Base-by-base conservation (phyloP, 2,329 filamentous ascomycete genomes). In the Knoxdaviesia capensis region DNA sequence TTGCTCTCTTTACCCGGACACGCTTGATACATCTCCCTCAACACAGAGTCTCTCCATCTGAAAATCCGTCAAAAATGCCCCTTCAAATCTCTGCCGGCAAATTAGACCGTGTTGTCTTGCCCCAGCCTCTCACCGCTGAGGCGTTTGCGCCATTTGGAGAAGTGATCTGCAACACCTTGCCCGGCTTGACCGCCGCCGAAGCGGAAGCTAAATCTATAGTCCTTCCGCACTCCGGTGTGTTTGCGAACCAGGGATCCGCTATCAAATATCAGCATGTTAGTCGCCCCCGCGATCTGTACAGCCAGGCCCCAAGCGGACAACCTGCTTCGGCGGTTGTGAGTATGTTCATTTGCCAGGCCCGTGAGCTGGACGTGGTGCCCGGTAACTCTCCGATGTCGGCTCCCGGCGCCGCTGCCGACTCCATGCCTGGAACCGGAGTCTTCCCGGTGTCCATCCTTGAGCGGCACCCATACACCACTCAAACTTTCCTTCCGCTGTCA, bases 381-480 rank as follows among this genome's bases (percentile, higher is more conserved):
- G 35, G 4, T 29, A 38, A 31, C 20, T 20, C 9, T 37, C 47
- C 33, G 45, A 5, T 28, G 6, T n/a, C 7, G n/a, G n/a, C 10
- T 30, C n/a, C 4, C 42, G 31, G 31, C 36, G 37, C 10, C 32
- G 42, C 39, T 7, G 41, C 39, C 8, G 42, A 41, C 33, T 41
- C 44, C 38, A 34, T 44, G 29, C 38, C 38, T 40, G 50, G 43
- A 48, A 46, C 45, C 28, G 45, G 51, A 2, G 46, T 69, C 4
- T 82, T 94, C 54, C 64, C 50, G 28, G 54, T 94, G 42, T 60
- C 61, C 20, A 72, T 94, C 44, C 71, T 96, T 31, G 90, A 98
- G 58, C 70, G 90, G 35, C 90, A 98, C 59, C 88, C 90, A 0
- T 96, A 77, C 59, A 96, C 90, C 1, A 83, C 83, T 1, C 90